phyloP scores from a whole-genome alignment of 495 filamentous ascomycete species.

The Lasiosphaeria hispida region DNA sequence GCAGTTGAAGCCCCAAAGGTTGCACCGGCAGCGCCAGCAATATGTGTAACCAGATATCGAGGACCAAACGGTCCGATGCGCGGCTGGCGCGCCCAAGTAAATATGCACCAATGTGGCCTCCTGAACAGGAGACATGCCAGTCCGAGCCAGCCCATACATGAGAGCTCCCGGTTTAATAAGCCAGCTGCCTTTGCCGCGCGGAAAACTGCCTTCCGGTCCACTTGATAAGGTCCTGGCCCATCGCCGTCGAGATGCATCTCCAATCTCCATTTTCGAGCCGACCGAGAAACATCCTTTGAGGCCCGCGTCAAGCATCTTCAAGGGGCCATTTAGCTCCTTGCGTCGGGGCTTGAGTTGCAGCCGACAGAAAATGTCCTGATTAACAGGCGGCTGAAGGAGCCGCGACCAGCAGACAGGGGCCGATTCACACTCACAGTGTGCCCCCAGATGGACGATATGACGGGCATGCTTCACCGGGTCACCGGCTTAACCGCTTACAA shows the following conservation, averaged over 20 bases:
- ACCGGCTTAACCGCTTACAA: constrained; percentile 18
- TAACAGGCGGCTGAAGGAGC: constrained; percentile 20
- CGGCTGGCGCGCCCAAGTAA: background rate
- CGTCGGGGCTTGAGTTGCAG: constrained; percentile 9
- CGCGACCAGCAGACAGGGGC: constrained; percentile 5
- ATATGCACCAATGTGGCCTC: constrained; percentile 2
- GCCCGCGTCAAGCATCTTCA: background rate
- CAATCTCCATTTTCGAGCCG: background rate
- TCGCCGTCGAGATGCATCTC: background rate
- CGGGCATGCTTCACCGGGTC: constrained; percentile 15
- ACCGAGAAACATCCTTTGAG: background rate
- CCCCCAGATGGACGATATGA: constrained; percentile 9
- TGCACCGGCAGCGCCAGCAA: constrained; percentile 17
- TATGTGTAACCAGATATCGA: constrained; percentile 18
- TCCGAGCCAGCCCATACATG: background rate
- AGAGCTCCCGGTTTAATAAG: constrained; percentile 8
- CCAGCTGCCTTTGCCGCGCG: constrained; percentile 13
- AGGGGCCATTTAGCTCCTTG: constrained; percentile 6
- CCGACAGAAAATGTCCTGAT: constrained; percentile 15
- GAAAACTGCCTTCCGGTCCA: constrained; percentile 23
- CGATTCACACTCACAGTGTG: background rate
- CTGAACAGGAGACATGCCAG: constrained; percentile 5
- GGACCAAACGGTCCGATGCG: constrained; percentile 15
- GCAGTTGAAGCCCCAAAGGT: constrained; percentile 5
- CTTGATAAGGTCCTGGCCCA: background rate